Evolutionary conservation across 495 filamentous ascomycete species (phyloP).

Genomic region (Annulohypoxylon nitens): DNA sequence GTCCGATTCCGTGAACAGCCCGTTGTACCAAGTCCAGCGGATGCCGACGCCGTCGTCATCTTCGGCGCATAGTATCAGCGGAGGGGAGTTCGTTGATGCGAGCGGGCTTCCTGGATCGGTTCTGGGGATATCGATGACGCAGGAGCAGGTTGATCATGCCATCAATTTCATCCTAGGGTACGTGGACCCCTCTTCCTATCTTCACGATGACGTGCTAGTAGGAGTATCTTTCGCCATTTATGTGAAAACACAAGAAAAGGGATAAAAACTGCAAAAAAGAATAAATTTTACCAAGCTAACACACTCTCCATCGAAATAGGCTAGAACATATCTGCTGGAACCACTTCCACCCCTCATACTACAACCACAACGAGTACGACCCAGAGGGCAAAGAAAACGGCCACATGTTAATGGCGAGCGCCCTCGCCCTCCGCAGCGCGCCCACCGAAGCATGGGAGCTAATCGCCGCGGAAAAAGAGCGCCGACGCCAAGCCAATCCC

Average conservation of each 20-base stretch:
- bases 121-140: conserved; percentile 32
- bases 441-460: conserved; percentile 46
- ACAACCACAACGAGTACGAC: conserved; percentile 45
- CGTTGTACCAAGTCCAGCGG: conserved; percentile 49
- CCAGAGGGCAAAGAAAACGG: conserved; percentile 49
- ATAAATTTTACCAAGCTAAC: neutral
- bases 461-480: conserved; percentile 35
- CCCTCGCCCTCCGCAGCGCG: conserved; percentile 54
- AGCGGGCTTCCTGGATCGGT: neutral
- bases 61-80: conserved; percentile 12
- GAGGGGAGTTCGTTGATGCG: neutral
- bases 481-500: neutral
- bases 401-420: conserved; percentile 63
- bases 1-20: conserved; percentile 46
- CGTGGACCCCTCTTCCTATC: conserved; percentile 15
- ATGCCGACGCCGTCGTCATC: conserved; percentile 18
- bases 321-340: conserved; percentile 65
- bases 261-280: neutral
- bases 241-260: neutral
- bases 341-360: conserved; percentile 57
- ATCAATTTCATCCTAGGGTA: conserved; percentile 68
- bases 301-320: conserved; percentile 37
- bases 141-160: conserved; percentile 57
- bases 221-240: too few relatives aligned
- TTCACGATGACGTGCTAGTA: neutral